A percentile compares a stretch with the other conserved stretches of the same genome.
phyloP scores from a whole-genome alignment of 225 moss, liverwort and hornwort genomes.

The Neckera pumila region DNA sequence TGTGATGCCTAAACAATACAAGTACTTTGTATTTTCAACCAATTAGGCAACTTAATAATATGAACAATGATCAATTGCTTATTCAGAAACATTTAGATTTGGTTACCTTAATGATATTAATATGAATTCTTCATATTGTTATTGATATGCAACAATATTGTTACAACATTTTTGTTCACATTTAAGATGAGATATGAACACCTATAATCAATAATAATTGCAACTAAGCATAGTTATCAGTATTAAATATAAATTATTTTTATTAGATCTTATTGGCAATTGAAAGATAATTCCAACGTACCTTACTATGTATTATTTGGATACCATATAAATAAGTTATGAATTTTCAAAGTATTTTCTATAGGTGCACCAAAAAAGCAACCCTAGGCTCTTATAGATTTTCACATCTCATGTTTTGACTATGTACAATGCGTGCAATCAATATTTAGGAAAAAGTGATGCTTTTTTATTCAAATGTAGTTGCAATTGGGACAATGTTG shows the following conservation, averaged over 20 bases:
- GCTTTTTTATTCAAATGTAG: not conserved
- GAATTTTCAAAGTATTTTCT: not conserved
- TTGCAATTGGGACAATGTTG: not conserved
- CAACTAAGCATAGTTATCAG: accelerated
- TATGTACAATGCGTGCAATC: not conserved
- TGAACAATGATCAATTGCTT: not conserved
- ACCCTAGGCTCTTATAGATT: not conserved
- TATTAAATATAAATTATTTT: not conserved
- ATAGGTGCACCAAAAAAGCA: not conserved
- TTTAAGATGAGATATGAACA: accelerated
- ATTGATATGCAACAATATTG: not conserved
- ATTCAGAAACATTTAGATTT: not conserved
- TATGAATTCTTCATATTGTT: not conserved
- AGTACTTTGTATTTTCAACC: not conserved
- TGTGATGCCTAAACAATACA: not conserved
- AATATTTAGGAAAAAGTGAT: not conserved
- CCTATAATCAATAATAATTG: not conserved
- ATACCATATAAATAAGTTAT: not conserved
- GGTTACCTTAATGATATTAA: not conserved
- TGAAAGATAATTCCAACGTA: not conserved
- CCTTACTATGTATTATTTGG: not conserved
- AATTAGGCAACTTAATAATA: not conserved
- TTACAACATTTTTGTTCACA: not conserved
- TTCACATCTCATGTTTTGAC: not conserved
- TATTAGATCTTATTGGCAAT: not conserved